Base-by-base conservation (phyloP, 2,329 filamentous ascomycete species). In the Periglandula ipomoeae region DNA sequence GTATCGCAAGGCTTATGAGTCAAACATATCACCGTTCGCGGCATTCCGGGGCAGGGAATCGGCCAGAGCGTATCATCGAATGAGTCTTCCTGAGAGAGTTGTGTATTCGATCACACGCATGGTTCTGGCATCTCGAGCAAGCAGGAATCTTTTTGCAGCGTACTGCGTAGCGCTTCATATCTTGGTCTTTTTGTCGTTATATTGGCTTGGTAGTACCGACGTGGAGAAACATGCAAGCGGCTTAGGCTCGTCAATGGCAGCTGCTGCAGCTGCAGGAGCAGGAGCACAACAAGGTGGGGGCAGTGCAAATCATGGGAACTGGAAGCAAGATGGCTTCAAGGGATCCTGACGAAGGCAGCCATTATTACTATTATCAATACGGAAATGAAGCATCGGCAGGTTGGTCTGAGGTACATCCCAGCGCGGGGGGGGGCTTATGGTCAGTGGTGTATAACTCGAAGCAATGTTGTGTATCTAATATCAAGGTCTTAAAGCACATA, bases 41-140 rank as follows among this genome's bases (percentile, higher is more conserved):
- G 89, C 89, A 3, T 98, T 98, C 71, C 78, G 91, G 40, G 90
- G 91, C n/a, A 81, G 91, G 46, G 94, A 98, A 69, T 90, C 87
- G 34, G 85, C 89, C 6, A 77, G 94, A 43, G 93, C 91, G 1
- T 90, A 95, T 66, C 89, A 89, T 61, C 82, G 90, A 38, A 95
- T 98, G 89, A 91, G 84, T 59, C 71, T 96, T 8, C 89, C 90
- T 0, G 93, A 98, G 67, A 77, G 93, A 35, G 80, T 89, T 43
- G 85, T 98, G 4, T 95, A 95, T 67, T 90, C 89, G 30, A 77
- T 96, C 47, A 95, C 91, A 42, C 79, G 89, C 49, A 87, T 95
- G 71, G 88, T 98, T 42, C 74, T 98, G 53, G 88, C 90, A 46
- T 95, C 89, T 42, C 76, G 93, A 53, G 87, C 85, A 24, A 96